phyloP scores from a whole-genome alignment of 1,139 yeast genomes.

The Hemisphaericaspora xylanilytica region DNA sequence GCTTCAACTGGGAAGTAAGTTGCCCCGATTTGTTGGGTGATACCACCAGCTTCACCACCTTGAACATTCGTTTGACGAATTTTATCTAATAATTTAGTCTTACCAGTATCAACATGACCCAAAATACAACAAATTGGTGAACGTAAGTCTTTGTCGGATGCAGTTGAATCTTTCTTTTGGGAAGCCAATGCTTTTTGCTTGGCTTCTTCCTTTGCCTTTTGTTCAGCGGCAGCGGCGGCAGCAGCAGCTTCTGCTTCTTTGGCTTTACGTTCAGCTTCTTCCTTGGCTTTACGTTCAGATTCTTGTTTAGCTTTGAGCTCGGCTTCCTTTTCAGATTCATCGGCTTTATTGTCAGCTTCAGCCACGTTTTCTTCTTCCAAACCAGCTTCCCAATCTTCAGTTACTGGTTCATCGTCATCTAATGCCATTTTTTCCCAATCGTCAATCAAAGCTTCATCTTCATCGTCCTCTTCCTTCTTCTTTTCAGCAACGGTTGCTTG shows the following conservation, averaged over 20 bases:
- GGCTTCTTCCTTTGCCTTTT: constrained; percentile 16
- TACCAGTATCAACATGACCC: constrained; percentile 99
- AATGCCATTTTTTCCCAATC: constrained; percentile 67
- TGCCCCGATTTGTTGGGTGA: constrained; percentile 99
- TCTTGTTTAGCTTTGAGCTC: constrained; percentile 21
- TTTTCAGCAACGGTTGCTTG: constrained; percentile 17
- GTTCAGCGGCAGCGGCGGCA: constrained; percentile 32
- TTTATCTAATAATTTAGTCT: constrained; percentile 92
- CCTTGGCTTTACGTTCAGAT: constrained; percentile 17
- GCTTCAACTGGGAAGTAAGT: constrained; percentile 98
- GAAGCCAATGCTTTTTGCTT: background rate
- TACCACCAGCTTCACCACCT: constrained; percentile 99
- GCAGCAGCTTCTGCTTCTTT: too few relatives aligned
- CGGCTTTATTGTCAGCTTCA: constrained; percentile 22
- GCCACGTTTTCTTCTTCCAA: constrained; percentile 25
- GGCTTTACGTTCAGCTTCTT: constrained; percentile 17
- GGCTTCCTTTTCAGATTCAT: constrained; percentile 19
- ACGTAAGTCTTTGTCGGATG: constrained; percentile 60
- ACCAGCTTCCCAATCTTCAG: constrained; percentile 48
- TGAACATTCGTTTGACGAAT: constrained; percentile 98
- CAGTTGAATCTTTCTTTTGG: constrained; percentile 19
- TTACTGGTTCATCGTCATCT: constrained; percentile 49
- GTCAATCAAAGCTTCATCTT: constrained; percentile 56
- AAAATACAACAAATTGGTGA: constrained; percentile 98
- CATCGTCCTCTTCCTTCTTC: constrained; percentile 38